phyloP scores from a whole-genome alignment of 1,284 basidiomycete genomes.

The Sphaerobolus stellatus region DNA sequence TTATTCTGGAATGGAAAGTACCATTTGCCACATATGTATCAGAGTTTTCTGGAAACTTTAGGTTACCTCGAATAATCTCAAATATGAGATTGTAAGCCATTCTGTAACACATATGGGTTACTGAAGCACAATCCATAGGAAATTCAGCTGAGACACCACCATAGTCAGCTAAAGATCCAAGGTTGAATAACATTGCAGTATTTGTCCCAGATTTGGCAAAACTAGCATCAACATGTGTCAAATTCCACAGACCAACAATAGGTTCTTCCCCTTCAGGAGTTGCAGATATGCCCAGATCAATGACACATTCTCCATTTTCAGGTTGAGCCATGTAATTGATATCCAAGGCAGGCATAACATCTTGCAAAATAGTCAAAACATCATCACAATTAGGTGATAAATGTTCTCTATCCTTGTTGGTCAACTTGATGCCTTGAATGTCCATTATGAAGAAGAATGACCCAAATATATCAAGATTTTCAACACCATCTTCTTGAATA shows the following conservation, averaged over 20 bases:
- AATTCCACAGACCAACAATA: neutral
- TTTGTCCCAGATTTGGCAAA: neutral
- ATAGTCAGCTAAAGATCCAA: neutral
- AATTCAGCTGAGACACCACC: neutral
- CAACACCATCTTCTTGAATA: neutral
- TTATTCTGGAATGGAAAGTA: neutral
- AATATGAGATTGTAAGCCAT: neutral
- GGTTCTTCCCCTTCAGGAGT: neutral
- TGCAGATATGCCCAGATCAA: neutral
- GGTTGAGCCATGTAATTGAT: neutral
- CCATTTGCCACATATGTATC: neutral
- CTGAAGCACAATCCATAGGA: neutral
- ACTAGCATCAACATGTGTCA: neutral
- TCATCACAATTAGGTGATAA: too few species aligned
- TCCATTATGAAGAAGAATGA: neutral
- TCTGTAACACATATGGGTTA: neutral
- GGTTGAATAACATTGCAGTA: neutral
- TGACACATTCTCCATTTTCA: neutral
- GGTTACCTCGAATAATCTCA: neutral
- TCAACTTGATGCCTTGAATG: neutral
- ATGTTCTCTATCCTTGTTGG: neutral
- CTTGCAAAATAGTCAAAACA: neutral
- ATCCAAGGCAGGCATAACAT: neutral
- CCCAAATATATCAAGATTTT: neutral
- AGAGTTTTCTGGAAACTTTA: neutral